These are phyloP conservation scores for Arachnopeziza araneosa DNA, from an alignment of 2,329 filamentous ascomycete species.

Conservation along the genomic window DNA sequence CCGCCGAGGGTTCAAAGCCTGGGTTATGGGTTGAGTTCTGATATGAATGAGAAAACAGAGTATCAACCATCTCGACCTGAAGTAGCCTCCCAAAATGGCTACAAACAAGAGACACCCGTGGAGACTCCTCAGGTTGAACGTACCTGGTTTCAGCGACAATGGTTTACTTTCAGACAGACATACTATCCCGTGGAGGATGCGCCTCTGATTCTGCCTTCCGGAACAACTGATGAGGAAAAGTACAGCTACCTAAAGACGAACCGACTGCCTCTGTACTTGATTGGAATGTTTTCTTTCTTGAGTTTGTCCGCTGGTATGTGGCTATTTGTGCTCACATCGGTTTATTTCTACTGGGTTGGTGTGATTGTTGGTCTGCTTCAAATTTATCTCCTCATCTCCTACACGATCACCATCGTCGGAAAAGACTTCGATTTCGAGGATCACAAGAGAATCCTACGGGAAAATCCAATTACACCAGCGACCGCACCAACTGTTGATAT, in stretches of 20 bases:
- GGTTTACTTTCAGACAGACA: background rate
- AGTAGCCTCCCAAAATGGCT: background rate
- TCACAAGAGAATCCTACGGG: conserved; percentile 4
- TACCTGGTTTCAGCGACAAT: background rate
- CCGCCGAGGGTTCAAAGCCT: background rate
- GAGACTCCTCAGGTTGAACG: background rate
- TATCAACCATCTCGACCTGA: background rate
- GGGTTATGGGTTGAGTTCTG: background rate
- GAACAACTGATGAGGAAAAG: conserved; percentile 7
- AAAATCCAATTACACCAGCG: conserved; percentile 2
- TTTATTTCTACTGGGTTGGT: conserved; percentile 7
- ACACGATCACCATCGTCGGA: conserved; percentile 8
- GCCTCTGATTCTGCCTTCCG: conserved; percentile 8
- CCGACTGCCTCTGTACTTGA: conserved; percentile 2
- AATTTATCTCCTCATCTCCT: conserved; percentile 9
- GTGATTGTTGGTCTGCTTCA: conserved; percentile 6
- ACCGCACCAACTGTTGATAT: conserved; percentile 7
- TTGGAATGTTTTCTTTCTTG: conserved; percentile 8
- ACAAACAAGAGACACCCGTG: background rate
- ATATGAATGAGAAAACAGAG: background rate
- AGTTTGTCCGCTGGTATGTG: conserved; percentile 7
- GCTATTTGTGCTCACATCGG: conserved; percentile 7
- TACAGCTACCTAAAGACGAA: conserved; percentile 6
- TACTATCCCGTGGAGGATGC: conserved; percentile 7
- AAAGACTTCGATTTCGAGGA: conserved; percentile 9